Conservation (phyloP, 805 yeast species). For the Ogataea haglerorum region DNA sequence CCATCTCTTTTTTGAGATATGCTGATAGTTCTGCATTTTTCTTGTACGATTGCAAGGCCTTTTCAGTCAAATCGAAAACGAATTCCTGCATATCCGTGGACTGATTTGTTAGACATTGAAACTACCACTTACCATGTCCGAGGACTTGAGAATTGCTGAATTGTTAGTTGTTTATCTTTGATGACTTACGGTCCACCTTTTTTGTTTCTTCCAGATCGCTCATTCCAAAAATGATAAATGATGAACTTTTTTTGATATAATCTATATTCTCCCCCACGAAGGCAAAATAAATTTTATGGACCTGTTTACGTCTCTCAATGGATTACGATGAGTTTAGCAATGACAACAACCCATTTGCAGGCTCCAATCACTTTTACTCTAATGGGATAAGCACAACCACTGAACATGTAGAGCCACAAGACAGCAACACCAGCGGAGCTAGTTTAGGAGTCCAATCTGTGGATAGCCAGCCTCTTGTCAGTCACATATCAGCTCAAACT, state of each 20-base stretch:
- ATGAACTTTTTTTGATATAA: too few relatives aligned
- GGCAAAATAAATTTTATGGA: slow-evolving; percentile 7
- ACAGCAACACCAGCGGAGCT: neutral
- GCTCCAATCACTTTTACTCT: slow-evolving; percentile 31
- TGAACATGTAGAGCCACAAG: neutral
- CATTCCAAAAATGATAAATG: neutral
- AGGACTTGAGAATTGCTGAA: slow-evolving; percentile 24
- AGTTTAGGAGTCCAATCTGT: neutral
- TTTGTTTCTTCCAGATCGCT: slow-evolving; percentile 5
- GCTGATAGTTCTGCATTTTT: slow-evolving; percentile 65
- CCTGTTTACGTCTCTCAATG: slow-evolving; percentile 16
- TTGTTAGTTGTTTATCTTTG: neutral
- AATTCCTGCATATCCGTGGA: slow-evolving; percentile 50
- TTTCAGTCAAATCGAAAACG: slow-evolving; percentile 45
- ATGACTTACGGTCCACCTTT: slow-evolving; percentile 12
- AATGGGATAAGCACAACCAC: slow-evolving; percentile 22
- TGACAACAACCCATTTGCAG: slow-evolving; percentile 37
- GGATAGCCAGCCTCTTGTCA: neutral
- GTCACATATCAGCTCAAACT: neutral
- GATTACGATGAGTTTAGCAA: slow-evolving; percentile 31
- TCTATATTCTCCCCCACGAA: slow-evolving; percentile 6
- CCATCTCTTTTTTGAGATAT: slow-evolving; percentile 59
- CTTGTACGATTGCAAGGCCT: slow-evolving; percentile 41
- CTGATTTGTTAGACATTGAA: slow-evolving; percentile 16
- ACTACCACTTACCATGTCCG: slow-evolving; percentile 28